Evolutionary conservation across 2,329 filamentous ascomycete genomes (phyloP).

Genomic region (Parastagonospora avenae): DNA sequence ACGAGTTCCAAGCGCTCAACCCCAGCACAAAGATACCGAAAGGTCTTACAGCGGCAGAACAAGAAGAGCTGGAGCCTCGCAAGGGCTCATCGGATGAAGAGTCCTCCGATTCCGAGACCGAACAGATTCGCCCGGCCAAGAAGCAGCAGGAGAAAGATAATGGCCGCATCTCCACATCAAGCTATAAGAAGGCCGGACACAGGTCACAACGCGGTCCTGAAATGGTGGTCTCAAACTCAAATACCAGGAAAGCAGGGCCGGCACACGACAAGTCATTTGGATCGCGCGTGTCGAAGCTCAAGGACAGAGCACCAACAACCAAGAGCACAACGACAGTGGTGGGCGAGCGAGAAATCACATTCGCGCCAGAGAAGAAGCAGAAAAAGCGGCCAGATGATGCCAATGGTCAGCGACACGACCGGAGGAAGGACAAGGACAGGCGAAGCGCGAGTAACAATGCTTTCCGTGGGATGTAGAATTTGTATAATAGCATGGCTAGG

Average conservation of each 20-base stretch:
- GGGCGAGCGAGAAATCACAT: conserved; percentile 70
- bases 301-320: conserved; percentile 24
- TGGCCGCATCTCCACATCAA: conserved; percentile 65
- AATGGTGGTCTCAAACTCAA: conserved; percentile 63
- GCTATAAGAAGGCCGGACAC: conserved; percentile 64
- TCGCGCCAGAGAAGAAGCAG: conserved; percentile 65
- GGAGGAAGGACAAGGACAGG: conserved; percentile 59
- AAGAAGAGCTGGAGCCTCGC: conserved; percentile 59
- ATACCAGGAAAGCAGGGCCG: conserved; percentile 44
- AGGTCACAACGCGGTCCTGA: conserved; percentile 45
- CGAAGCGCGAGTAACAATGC: conserved; percentile 78
- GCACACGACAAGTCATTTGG: conserved; percentile 63
- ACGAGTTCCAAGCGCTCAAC: conserved; percentile 87
- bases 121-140: conserved; percentile 30
- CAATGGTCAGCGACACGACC: conserved; percentile 33
- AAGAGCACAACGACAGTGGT: conserved; percentile 44
- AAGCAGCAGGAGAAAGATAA: conserved; percentile 39
- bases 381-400: conserved; percentile 41
- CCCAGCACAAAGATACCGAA: conserved; percentile 71
- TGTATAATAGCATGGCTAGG: not conserved
- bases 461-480: conserved; percentile 66
- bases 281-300: conserved; percentile 54
- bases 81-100: conserved; percentile 44
- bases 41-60: conserved; percentile 64
- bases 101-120: conserved; percentile 37